Evolutionary conservation across 2,329 filamentous ascomycete species (phyloP), one percentile per base, ranked within the genome.

Genomic region (Fusarium pseudograminearum): DNA sequence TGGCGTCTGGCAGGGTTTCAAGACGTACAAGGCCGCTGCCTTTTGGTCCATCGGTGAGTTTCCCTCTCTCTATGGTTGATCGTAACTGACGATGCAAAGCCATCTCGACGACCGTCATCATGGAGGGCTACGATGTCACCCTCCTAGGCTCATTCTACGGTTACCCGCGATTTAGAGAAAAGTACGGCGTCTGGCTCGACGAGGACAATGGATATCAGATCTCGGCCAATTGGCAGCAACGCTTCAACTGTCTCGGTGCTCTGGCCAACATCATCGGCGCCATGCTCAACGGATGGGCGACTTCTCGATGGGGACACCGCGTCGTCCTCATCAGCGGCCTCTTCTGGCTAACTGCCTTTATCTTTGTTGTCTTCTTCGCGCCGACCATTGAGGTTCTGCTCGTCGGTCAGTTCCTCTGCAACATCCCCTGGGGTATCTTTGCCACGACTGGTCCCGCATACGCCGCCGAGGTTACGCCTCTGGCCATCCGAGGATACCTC

Each of bases 71-170:
- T n/a, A 7, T 10, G 9, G 22, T 5, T 16, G 11, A 7, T 18
- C 1, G 33, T 30, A 24, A 22, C 65, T 73, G 26, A 74, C 38
- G 22, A 4, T 6, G 9, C 2, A n/a, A 8, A 80, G 78, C 79
- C 57, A 80, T 84, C 56, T 83, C 82, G 15, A 79, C 79, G n/a
- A 80, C 81, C 5, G 80, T 85, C 55, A 78, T 85, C 64, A 85
- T 85, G 84, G 84, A 85, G 62, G 84, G 84, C 4, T 85, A 85
- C 73, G 83, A 85, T 52, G 79, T 81, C 3, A 83, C 81, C 34
- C 76, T 86, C 1, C 73, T 86, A n/a, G 67, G 78, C n/a, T 81
- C 79, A 20, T 84, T 85, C 73, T 83, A 80, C 65, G 83, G 78
- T 7, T 84, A 83, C 73, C 81, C 74, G 2, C 67, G 58, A 59